Base-by-base conservation (phyloP, 2,329 filamentous ascomycete species). In the Aspergillus costaricaensis region DNA sequence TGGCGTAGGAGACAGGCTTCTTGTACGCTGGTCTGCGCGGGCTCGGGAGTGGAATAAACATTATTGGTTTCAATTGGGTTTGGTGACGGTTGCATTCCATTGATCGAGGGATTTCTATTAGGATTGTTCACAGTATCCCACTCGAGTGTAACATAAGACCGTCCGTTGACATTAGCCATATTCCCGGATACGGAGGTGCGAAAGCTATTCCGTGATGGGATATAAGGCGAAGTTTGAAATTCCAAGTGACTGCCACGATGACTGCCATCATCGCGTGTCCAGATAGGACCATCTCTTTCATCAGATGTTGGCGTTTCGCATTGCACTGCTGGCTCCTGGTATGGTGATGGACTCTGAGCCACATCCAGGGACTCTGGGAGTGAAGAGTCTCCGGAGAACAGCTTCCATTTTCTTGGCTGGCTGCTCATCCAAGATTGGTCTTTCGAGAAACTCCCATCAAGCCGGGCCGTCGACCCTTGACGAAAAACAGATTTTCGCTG, bases 361-460 rank as follows among this genome's bases (percentile, higher is more conserved):
- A 19, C 3, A 14, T 44, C 41, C 2, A 23, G 2, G n/a, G 17
- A 44, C 5, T 23, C 5, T 3, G n/a, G 52, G 30, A 27, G 19
- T 41, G 21, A 15, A 8, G 21, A 9, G 17, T 51, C 30, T 21
- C 27, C 25, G 1, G 39, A 9, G 10, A 4, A 5, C 17, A 30
- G 10, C 49, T 54, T 65, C 66, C 67, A 68, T 15, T 55, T 59
- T 17, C 41, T 64, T 5, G 65, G 65, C 52, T 55, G 57, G 43
- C 67, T 69, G 49, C 65, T 67, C n/a, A 69, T 66, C 67, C 67
- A 69, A 14, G 59, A 55, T 39, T 69, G 67, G 12, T 62, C 54
- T 17, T 58, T 44, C 2, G 55, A 51, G 38, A 68, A 55, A 5
- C 9, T 30, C n/a, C 14, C 36, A 32, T 54, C 51, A 9, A 54